phyloP scores from a whole-genome alignment of 352 stramenopile species.

The Globisporangium radiosum region DNA sequence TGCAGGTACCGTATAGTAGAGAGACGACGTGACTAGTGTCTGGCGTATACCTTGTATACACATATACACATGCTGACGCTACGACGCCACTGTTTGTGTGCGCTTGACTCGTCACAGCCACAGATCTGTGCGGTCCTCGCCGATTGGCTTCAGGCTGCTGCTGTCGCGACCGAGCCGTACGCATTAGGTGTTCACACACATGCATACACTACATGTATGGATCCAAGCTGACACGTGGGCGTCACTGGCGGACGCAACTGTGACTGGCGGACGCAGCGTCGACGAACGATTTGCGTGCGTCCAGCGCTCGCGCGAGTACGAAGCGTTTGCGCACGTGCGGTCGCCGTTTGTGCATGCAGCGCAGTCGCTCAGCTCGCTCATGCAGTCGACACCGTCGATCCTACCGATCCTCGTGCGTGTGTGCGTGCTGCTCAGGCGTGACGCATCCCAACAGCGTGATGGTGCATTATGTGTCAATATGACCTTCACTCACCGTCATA shows the following conservation, averaged over 20 bases:
- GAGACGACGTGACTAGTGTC: background rate
- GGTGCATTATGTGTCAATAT: too few relatives aligned
- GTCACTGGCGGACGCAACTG: too few relatives aligned
- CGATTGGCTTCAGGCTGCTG: conserved; percentile 29
- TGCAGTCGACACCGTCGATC: conserved; percentile 35
- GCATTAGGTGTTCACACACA: conserved; percentile 1
- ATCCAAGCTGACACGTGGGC: too few relatives aligned
- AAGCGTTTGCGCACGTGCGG: conserved; percentile 46
- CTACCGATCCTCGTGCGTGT: conserved; percentile 31
- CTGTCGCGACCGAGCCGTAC: conserved; percentile 30
- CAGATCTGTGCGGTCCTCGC: conserved; percentile 31
- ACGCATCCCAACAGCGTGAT: too few relatives aligned
- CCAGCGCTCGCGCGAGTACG: conserved; percentile 38
- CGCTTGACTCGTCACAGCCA: background rate
- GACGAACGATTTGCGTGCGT: conserved; percentile 28
- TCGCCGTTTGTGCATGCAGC: conserved; percentile 40
- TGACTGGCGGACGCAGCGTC: conserved; percentile 10
- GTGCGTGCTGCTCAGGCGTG: background rate
- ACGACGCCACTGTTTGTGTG: background rate
- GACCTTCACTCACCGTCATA: too few relatives aligned
- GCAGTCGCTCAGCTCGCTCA: conserved; percentile 43
- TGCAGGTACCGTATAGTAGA: conserved; percentile 17
- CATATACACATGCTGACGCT: too few relatives aligned
- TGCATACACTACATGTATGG: too few relatives aligned
- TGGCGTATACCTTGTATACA: too few relatives aligned